Percentiles rank a stretch among this genome's conserved stretches.
Evolutionary conservation across 139 green algal genomes (phyloP).

Genomic region (Parachlorella kessleri): DNA sequence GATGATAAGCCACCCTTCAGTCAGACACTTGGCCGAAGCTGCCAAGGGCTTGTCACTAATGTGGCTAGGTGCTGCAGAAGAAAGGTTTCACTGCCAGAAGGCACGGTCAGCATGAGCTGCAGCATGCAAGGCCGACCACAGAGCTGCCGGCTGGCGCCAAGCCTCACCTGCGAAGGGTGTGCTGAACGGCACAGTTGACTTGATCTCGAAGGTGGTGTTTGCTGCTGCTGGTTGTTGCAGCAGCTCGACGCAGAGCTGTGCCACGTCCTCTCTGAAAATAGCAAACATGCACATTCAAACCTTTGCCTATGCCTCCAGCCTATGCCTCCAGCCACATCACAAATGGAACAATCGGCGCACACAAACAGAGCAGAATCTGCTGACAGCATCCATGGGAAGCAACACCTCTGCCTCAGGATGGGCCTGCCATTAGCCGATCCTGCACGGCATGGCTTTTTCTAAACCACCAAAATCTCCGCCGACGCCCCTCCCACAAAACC

Average conservation of each 20-base stretch:
- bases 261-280: constrained; percentile 72
- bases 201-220: constrained; percentile 90
- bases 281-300: constrained; percentile 42
- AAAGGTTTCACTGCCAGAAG: background rate
- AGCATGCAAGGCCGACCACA: background rate
- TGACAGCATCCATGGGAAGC: background rate
- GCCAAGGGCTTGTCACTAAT: too few species aligned
- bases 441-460: too few species aligned
- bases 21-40: too few species aligned
- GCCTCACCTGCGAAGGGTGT: constrained; percentile 53
- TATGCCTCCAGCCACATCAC: background rate
- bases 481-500: background rate
- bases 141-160: too few species aligned
- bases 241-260: constrained; percentile 78
- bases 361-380: background rate
- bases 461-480: background rate
- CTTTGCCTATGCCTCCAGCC: constrained; percentile 61
- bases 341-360: background rate
- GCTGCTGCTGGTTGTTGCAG: constrained; percentile 52
- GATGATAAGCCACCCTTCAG: too few species aligned
- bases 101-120: background rate
- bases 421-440: too few species aligned
- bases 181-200: constrained; percentile 80
- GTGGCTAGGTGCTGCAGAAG: too few species aligned
- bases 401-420: too few species aligned